A percentile compares a stretch with the other conserved stretches of the same genome.
Conservation (phyloP, 2,329 filamentous ascomycete genomes). For the Cercospora brassicicola region DNA sequence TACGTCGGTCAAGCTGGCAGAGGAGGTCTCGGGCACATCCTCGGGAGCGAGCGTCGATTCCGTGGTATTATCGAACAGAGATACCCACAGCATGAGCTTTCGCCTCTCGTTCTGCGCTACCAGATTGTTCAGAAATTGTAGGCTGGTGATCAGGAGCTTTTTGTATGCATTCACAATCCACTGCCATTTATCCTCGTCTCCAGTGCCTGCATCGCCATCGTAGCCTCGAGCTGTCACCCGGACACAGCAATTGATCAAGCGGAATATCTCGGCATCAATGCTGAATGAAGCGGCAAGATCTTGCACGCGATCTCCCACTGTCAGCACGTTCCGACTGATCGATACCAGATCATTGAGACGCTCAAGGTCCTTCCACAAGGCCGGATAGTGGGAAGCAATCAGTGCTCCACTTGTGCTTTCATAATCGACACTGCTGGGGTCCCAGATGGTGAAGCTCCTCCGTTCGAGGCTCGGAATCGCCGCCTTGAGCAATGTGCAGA, state of each 20-base stretch:
- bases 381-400: slow-evolving; percentile 61
- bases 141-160: slow-evolving; percentile 62
- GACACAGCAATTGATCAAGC: slow-evolving; percentile 63
- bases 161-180: slow-evolving; percentile 66
- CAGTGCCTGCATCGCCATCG: slow-evolving; percentile 62
- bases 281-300: slow-evolving; percentile 61
- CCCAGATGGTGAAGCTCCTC: slow-evolving; percentile 62
- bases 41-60: slow-evolving; percentile 36
- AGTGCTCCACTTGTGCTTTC: slow-evolving; percentile 61
- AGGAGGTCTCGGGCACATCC: slow-evolving; percentile 33
- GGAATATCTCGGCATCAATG: slow-evolving; percentile 62
- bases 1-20: slow-evolving; percentile 32
- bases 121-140: slow-evolving; percentile 68
- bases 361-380: slow-evolving; percentile 62
- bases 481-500: slow-evolving; percentile 58
- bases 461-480: slow-evolving; percentile 62
- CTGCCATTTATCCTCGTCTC: slow-evolving; percentile 66
- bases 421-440: slow-evolving; percentile 57
- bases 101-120: slow-evolving; percentile 65
- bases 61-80: slow-evolving; percentile 56
- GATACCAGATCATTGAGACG: slow-evolving; percentile 62
- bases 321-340: slow-evolving; percentile 62
- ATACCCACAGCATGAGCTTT: slow-evolving; percentile 65
- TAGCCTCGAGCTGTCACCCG: slow-evolving; percentile 64
- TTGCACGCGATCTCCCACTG: slow-evolving; percentile 61